phyloP scores from a whole-genome alignment of 2,329 filamentous ascomycete genomes.

The Colletotrichum sp. region DNA sequence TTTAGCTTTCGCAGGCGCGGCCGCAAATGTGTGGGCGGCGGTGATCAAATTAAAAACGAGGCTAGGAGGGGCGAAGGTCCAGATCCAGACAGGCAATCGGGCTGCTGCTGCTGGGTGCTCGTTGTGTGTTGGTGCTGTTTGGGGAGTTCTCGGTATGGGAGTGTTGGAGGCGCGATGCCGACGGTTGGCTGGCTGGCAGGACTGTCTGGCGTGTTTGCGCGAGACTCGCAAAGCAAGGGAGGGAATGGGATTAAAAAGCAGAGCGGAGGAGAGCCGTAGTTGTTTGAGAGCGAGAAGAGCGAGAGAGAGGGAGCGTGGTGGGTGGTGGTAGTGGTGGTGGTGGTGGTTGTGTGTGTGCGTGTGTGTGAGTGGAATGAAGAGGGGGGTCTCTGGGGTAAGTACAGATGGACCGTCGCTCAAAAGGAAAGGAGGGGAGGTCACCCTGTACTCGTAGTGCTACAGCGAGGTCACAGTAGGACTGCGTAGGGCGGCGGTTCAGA shows the following conservation, averaged over 20 bases:
- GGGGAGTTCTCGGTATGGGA: background rate
- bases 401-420: background rate
- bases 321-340: background rate
- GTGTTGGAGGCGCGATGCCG: background rate
- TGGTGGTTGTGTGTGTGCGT: background rate
- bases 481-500: conserved; percentile 17
- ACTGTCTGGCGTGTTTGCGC: background rate
- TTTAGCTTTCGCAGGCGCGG: conserved; percentile 18
- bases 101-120: background rate
- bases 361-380: background rate
- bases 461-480: conserved; percentile 6
- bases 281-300: background rate
- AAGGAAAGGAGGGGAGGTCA: conserved; percentile 8
- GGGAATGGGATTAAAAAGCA: background rate
- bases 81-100: conserved; percentile 17
- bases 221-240: background rate
- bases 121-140: background rate
- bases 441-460: background rate
- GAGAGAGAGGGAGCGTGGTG: background rate
- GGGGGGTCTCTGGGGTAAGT: conserved; percentile 1
- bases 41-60: conserved; percentile 20
- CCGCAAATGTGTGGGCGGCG: conserved; percentile 18
- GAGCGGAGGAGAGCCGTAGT: background rate
- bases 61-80: conserved; percentile 16
- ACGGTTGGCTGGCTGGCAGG: background rate